Conservation (phyloP, 106 monocot species). For the Dendrobium huoshanense region DNA sequence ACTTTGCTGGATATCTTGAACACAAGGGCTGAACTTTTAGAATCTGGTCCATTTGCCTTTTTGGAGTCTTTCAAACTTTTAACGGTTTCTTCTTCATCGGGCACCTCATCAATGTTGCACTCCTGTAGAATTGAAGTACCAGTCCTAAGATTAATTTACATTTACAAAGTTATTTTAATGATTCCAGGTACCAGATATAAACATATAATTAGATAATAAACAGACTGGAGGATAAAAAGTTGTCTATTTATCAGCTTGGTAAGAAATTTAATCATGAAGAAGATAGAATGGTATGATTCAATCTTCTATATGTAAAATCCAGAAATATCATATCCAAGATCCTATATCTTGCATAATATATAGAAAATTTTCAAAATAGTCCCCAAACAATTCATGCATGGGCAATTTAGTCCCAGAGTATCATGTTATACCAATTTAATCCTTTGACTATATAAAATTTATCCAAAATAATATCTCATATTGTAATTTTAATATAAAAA, state of each 20-base stretch:
- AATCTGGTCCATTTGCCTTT: conserved; percentile 49
- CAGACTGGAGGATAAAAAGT: background rate
- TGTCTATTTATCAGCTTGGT: background rate
- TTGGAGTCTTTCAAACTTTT: conserved; percentile 62
- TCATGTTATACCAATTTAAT: no score
- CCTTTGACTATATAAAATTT: no score
- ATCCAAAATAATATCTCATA: no score
- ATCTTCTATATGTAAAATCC: background rate
- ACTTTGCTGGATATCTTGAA: conserved; percentile 70
- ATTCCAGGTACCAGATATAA: background rate
- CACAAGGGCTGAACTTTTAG: conserved; percentile 42
- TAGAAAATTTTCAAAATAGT: no score
- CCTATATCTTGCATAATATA: background rate
- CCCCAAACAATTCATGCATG: no score
- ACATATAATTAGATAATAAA: background rate
- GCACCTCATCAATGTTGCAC: conserved; percentile 56
- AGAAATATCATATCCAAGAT: background rate
- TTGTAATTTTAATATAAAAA: no score
- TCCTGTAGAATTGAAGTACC: conserved; percentile 25
- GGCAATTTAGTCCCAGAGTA: no score
- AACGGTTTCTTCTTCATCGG: conserved; percentile 56
- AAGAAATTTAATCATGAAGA: conserved; percentile 5
- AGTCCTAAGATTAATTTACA: background rate
- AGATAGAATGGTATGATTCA: background rate
- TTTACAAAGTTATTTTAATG: background rate